Conservation (phyloP, 2,329 filamentous ascomycete species). For the Fusarium temperatum region DNA sequence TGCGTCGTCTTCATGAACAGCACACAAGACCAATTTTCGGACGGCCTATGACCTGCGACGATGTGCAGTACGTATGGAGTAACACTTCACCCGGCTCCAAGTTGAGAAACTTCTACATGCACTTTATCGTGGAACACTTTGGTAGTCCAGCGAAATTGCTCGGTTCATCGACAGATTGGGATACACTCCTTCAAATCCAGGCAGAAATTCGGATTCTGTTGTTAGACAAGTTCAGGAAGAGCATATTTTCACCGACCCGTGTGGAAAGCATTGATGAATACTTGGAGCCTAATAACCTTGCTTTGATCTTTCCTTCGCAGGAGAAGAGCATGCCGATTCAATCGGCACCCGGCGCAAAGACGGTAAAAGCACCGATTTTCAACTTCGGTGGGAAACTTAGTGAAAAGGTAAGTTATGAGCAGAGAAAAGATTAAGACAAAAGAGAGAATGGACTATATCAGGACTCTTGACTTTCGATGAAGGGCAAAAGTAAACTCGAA, state of each 20-base stretch:
- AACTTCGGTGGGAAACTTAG: background rate
- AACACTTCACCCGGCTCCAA: background rate
- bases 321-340: too few relatives aligned
- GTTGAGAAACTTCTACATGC: background rate
- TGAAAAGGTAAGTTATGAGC: background rate
- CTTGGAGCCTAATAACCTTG: background rate
- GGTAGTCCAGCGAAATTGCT: background rate
- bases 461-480: background rate
- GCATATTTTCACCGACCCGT: accelerated
- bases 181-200: background rate
- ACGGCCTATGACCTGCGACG: background rate
- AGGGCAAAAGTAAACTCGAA: background rate
- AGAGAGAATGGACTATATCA: background rate
- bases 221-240: background rate
- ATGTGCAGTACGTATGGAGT: background rate
- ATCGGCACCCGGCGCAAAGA: background rate
- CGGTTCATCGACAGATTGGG: background rate
- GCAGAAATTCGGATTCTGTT: background rate
- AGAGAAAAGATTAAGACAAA: background rate
- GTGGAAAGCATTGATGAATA: background rate
- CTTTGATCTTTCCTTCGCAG: background rate
- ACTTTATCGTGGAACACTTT: background rate
- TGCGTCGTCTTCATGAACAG: background rate
- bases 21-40: background rate
- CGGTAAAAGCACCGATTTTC: background rate